A percentile compares a stretch with the other conserved stretches of the same genome.
These are phyloP conservation scores for Peltaster fructicola DNA, from an alignment of 2,329 filamentous ascomycete genomes.

Conservation along the genomic window DNA sequence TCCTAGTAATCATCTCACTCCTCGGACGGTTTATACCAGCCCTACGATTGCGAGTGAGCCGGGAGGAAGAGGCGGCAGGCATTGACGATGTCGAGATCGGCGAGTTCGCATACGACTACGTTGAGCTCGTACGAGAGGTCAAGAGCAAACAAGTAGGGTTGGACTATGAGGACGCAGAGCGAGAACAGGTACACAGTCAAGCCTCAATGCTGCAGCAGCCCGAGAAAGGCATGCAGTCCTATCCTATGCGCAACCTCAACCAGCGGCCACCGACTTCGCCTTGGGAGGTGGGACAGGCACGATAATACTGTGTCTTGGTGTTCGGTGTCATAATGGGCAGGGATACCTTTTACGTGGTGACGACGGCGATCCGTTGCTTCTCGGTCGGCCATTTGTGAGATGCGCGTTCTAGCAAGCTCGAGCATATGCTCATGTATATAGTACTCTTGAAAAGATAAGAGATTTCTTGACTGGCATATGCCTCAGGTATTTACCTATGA, in stretches of 20 bases:
- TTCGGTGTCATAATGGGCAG: too few relatives aligned
- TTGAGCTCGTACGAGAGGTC: slow-evolving; percentile 63
- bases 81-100: slow-evolving; percentile 84
- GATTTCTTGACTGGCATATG: too few relatives aligned
- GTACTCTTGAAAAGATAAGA: too few relatives aligned
- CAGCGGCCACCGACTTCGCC: too few relatives aligned
- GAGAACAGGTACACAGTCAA: slow-evolving; percentile 5
- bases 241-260: slow-evolving; percentile 2
- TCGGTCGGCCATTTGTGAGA: too few relatives aligned
- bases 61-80: slow-evolving; percentile 66
- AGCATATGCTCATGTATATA: too few relatives aligned
- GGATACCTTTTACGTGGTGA: too few relatives aligned
- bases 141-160: slow-evolving; percentile 8
- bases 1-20: slow-evolving; percentile 42
- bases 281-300: too few relatives aligned
- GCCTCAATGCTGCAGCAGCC: slow-evolving; percentile 6
- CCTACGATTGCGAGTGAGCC: slow-evolving; percentile 52
- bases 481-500: too few relatives aligned
- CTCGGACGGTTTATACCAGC: slow-evolving; percentile 64
- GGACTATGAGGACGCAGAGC: slow-evolving; percentile 3
- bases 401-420: too few relatives aligned
- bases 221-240: slow-evolving; percentile 3
- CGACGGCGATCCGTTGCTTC: too few relatives aligned
- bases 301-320: too few relatives aligned
- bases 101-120: slow-evolving; percentile 91